Base-by-base conservation (phyloP, 2,329 filamentous ascomycete genomes). In the Diatrype stigma region DNA sequence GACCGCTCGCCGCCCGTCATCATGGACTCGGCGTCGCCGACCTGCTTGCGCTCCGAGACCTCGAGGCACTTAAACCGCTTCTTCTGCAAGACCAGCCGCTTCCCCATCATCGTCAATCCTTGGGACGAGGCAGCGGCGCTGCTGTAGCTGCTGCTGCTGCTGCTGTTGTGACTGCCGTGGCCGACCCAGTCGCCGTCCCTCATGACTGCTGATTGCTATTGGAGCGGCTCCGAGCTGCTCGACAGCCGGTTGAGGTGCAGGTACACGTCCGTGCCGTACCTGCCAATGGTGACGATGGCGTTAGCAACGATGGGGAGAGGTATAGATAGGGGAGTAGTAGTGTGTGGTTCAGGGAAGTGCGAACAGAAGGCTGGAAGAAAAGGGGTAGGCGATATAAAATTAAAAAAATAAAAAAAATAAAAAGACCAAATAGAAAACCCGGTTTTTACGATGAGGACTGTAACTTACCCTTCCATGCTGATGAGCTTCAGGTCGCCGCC, bases 201-300 rank as follows among this genome's bases (percentile, higher is more conserved):
- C 86, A 85, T 91, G 87, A 90, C 87, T 80, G 87, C 85, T 92
- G 83, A 82, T 83, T 85, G 79, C 82, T 94, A 97, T 89, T 96
- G 93, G 47, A 99, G 79, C 59, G 94, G 94, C 71, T 99, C 94
- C 23, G 92, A 96, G 35, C 90, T 96, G 59, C 90, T 96, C 42
- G 91, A 96, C 23, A 99, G 81, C 50, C 94, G 85, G 75, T 99
- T 99, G 47, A 99, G 84, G 70, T 99, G 94, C 45, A 99, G 87
- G 73, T 99, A 99, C 48, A 97, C 94, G 67, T 99, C 94, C 47
- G 94, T 99, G 59, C 94, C 94, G 71, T 99, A 99, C 52, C 93
- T 96, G n/a, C n/a, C n/a, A n/a, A n/a, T n/a, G n/a, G n/a, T n/a
- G n/a, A n/a, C n/a, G n/a, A n/a, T n/a, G n/a, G n/a, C n/a, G n/a